Evolutionary conservation across 2,329 filamentous ascomycete species (phyloP).

Genomic region (Colletotrichum sp.): DNA sequence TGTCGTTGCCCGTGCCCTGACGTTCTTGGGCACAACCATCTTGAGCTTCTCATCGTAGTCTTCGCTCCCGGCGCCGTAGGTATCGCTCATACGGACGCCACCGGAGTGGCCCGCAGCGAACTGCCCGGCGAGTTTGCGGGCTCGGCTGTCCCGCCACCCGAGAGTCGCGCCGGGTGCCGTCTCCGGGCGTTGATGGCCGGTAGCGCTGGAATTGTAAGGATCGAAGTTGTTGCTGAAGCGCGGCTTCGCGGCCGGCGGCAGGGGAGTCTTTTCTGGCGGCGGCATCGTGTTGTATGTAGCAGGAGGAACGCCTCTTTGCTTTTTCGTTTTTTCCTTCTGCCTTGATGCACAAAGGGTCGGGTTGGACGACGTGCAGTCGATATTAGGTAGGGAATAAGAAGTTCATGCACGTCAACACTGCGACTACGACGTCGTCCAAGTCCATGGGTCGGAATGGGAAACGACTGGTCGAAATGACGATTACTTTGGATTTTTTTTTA

Average conservation of each 20-base stretch:
- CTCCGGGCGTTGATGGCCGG: constrained; percentile 81
- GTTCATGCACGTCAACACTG: background rate
- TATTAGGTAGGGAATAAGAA: background rate
- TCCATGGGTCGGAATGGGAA: background rate
- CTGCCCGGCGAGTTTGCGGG: constrained; percentile 72
- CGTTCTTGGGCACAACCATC: constrained; percentile 47
- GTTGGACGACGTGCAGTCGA: background rate
- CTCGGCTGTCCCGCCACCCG: constrained; percentile 75
- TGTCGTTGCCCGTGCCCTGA: constrained; percentile 39
- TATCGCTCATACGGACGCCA: constrained; percentile 66
- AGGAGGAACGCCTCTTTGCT: background rate
- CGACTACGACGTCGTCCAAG: background rate
- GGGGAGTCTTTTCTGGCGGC: background rate
- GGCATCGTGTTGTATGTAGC: background rate
- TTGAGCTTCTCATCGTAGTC: constrained; percentile 54
- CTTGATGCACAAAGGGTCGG: background rate
- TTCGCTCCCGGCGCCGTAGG: constrained; percentile 67
- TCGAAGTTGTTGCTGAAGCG: constrained; percentile 58
- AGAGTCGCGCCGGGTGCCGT: constrained; percentile 60
- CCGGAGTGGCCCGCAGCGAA: constrained; percentile 64
- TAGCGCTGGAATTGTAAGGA: constrained; percentile 75
- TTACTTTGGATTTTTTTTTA: background rate
- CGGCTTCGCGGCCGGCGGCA: constrained; percentile 44
- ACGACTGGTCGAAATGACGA: background rate
- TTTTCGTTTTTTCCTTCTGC: background rate